A percentile compares a stretch with the other conserved stretches of the same genome.
phyloP scores from a whole-genome alignment of 2,329 filamentous ascomycete genomes.

The Chalaropsis thielavioides region DNA sequence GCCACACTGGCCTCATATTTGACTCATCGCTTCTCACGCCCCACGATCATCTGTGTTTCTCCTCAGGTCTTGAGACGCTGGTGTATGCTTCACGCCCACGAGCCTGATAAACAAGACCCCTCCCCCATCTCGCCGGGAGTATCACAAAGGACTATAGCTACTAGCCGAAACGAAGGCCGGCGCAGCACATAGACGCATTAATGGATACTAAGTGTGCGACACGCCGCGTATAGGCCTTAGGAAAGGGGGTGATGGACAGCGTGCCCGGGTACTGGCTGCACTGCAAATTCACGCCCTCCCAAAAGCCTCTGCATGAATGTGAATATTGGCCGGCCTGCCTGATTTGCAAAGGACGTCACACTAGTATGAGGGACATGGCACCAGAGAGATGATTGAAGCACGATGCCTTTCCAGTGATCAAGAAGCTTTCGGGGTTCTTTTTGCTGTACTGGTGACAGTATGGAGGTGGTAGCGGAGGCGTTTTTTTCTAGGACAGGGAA shows the following conservation, averaged over 20 bases:
- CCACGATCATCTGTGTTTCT: background rate
- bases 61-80: background rate
- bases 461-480: background rate
- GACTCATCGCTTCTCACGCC: background rate
- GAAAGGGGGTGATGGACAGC: background rate
- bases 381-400: background rate
- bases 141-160: too few relatives aligned
- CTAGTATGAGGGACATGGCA: background rate
- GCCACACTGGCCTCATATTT: background rate
- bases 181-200: too few relatives aligned
- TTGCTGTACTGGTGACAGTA: background rate
- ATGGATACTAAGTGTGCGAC: too few relatives aligned
- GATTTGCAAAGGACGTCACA: background rate
- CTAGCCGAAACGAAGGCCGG: background rate
- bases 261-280: background rate
- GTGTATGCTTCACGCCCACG: background rate
- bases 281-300: background rate
- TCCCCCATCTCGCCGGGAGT: background rate
- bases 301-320: background rate
- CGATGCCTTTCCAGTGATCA: background rate
- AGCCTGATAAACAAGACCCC: background rate
- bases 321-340: background rate
- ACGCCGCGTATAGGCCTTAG: too few relatives aligned
- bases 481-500: background rate
- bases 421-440: background rate